Base-by-base conservation (phyloP, 495 filamentous ascomycete genomes). In the Aspergillus olivimuriae region DNA sequence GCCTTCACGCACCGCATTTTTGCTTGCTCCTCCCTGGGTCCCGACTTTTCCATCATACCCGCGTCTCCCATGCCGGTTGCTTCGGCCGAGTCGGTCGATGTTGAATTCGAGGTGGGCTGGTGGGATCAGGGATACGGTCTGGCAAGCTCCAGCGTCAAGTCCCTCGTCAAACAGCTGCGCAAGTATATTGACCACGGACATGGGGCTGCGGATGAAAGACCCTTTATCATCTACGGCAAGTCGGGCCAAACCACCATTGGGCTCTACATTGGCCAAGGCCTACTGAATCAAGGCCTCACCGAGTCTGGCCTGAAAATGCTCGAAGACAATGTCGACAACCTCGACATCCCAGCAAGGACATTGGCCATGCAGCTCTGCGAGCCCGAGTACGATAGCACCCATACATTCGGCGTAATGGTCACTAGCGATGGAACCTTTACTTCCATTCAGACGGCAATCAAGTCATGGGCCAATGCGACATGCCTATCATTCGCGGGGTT, bases 321-420 rank as follows among this genome's bases (percentile, higher is more conserved):
- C 3, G 34, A 53, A 38, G 39, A 55, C 15, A 47, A 48, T n/a
- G 14, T 56, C 23, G 34, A 36, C 9, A 45, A 38, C 9, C 48
- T 52, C 35, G 50, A 53, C 36, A 40, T 40, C 31, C 35, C 15
- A 6, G 18, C 43, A 14, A 17, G 28, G 6, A 56, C 46, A 21
- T 2, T 68, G 34, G 60, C 66, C 2, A 64, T 68, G 57, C 62
- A 69, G 52, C 55, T 69, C 24, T 66, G 63, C 40, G 48, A 44
- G 14, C 44, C 50, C 1, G 22, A 46, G 35, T 55, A 50, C 31
- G 47, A 54, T 41, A 44, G 41, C 44, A 16, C 35, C 4, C 64
- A 62, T 51, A 52, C 55, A 19, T 65, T 69, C 40, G 66, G 65
- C 1, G 9, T 67, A 16, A 50, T 61, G 11, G 55, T 53, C 6